Evolutionary conservation across 192 early-diverging fungal species (phyloP).

Genomic region (Rhizophagus clarus): DNA sequence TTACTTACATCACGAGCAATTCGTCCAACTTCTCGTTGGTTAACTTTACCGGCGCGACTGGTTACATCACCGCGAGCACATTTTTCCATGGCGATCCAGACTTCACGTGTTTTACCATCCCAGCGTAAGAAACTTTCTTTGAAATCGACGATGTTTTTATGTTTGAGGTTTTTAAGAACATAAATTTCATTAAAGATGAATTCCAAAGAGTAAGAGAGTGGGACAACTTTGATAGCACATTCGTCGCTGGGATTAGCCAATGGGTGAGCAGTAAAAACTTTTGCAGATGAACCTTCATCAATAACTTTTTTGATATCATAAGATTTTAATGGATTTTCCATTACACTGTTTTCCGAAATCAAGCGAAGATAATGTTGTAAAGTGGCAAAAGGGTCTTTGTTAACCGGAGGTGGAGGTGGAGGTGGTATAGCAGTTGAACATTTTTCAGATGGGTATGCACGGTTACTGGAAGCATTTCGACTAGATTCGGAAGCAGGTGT

Average conservation of each 20-base stretch:
- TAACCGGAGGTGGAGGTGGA: constrained; percentile 5
- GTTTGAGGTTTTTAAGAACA: constrained; percentile 26
- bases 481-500: constrained; percentile 22
- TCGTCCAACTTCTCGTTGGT: constrained; percentile 24
- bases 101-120: constrained; percentile 32
- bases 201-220: constrained; percentile 30
- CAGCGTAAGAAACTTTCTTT: constrained; percentile 31
- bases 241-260: constrained; percentile 7
- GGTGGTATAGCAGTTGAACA: not conserved
- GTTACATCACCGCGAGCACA: constrained; percentile 34
- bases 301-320: constrained; percentile 30
- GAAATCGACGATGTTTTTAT: constrained; percentile 29
- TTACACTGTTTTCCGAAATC: not conserved
- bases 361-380: constrained; percentile 27
- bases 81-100: constrained; percentile 32
- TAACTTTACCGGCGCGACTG: constrained; percentile 24
- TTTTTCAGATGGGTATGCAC: not conserved
- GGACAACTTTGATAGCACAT: constrained; percentile 28
- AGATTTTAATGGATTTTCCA: not conserved
- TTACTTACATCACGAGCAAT: constrained; percentile 23
- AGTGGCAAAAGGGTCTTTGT: not conserved
- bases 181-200: constrained; percentile 35
- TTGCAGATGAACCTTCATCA: constrained; percentile 34
- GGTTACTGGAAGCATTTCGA: not conserved
- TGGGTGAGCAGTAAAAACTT: constrained; percentile 18